A percentile compares a stretch with the other conserved stretches of the same genome.
phyloP scores from a whole-genome alignment of 371 early-diverging fungal species.

The Parasitella parasitica region DNA sequence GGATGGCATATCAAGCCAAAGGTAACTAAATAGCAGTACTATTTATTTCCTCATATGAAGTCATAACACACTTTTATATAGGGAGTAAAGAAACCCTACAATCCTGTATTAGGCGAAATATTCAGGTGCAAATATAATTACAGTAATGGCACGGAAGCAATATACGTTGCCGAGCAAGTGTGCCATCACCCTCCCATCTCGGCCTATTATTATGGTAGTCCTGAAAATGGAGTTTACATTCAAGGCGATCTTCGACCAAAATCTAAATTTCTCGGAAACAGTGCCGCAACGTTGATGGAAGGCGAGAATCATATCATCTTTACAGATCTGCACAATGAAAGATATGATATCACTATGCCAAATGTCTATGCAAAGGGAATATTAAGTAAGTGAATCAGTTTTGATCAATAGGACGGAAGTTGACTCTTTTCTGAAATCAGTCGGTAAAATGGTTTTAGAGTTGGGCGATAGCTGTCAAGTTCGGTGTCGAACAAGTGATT shows the following conservation, averaged over 20 bases:
- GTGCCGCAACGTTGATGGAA: constrained; percentile 87
- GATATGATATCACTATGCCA: constrained; percentile 79
- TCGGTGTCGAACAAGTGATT: constrained; percentile 72
- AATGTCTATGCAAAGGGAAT: constrained; percentile 29
- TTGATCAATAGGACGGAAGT: neutral
- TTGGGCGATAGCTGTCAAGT: constrained; percentile 81
- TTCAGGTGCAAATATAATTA: constrained; percentile 80
- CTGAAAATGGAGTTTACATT: constrained; percentile 78
- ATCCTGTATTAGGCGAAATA: constrained; percentile 91
- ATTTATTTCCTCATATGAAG: neutral
- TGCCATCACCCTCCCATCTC: constrained; percentile 96
- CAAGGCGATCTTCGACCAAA: constrained; percentile 85
- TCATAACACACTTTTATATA: neutral
- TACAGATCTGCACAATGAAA: constrained; percentile 67
- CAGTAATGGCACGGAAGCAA: constrained; percentile 68
- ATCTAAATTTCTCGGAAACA: constrained; percentile 88
- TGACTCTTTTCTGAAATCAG: constrained; percentile 6
- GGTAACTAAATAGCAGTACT: constrained; percentile 40
- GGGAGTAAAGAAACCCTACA: constrained; percentile 42
- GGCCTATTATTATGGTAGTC: constrained; percentile 81
- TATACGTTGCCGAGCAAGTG: constrained; percentile 90
- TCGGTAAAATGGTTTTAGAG: constrained; percentile 91
- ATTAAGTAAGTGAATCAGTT: constrained; percentile 18
- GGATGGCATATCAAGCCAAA: constrained; percentile 96
- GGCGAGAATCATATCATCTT: constrained; percentile 76